phyloP scores from a whole-genome alignment of 805 yeast genomes.

The Wickerhamiella vanderwaltii region DNA sequence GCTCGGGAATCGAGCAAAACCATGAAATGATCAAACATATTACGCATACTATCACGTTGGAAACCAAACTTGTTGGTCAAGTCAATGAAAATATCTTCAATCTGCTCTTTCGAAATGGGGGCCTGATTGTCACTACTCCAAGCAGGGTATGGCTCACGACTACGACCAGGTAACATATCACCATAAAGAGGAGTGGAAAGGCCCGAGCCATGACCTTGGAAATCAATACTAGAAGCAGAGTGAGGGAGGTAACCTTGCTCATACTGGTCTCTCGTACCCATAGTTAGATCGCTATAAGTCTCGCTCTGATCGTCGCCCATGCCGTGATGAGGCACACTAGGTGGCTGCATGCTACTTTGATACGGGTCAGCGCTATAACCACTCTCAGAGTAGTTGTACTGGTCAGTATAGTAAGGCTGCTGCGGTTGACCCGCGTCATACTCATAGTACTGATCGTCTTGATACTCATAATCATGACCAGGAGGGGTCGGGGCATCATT shows the following conservation, averaged over 20 bases:
- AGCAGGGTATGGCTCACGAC: slow-evolving; percentile 95
- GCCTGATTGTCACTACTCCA: slow-evolving; percentile 92
- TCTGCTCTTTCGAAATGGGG: slow-evolving; percentile 58
- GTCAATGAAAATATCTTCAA: slow-evolving; percentile 46
- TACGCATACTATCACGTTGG: slow-evolving; percentile 63
- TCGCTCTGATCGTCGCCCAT: slow-evolving; percentile 28
- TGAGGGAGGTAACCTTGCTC: slow-evolving; percentile 25
- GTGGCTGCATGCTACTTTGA: slow-evolving; percentile 29
- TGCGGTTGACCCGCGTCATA: slow-evolving; percentile 29
- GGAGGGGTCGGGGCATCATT: slow-evolving; percentile 23
- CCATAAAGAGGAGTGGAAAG: slow-evolving; percentile 92
- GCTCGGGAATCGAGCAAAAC: slow-evolving; percentile 76
- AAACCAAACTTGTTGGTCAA: slow-evolving; percentile 65
- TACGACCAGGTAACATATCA: slow-evolving; percentile 27
- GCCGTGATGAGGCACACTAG: slow-evolving; percentile 16
- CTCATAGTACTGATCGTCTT: slow-evolving; percentile 30
- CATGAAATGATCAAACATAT: slow-evolving; percentile 75
- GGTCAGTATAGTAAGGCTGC: slow-evolving; percentile 31
- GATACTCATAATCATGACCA: slow-evolving; percentile 30
- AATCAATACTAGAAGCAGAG: slow-evolving; percentile 23
- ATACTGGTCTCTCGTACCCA: slow-evolving; percentile 33
- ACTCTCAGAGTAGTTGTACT: slow-evolving; percentile 33
- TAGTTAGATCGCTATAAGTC: slow-evolving; percentile 33
- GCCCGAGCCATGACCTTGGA: slow-evolving; percentile 57
- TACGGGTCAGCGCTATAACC: slow-evolving; percentile 35